Conservation (phyloP, 2,329 filamentous ascomycete genomes). For the Geosmithia flava region DNA sequence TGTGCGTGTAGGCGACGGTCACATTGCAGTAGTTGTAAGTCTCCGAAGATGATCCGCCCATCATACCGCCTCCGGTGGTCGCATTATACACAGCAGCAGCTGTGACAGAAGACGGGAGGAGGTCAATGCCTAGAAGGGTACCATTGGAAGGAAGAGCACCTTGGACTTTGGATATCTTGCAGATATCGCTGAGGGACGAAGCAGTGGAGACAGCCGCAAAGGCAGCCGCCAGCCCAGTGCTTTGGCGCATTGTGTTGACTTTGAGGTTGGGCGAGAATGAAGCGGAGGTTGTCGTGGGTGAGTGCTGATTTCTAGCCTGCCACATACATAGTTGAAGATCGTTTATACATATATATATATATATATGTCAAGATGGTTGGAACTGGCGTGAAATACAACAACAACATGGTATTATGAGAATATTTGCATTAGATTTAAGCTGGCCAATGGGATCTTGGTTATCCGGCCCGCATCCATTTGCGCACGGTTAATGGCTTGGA, state of each 20-base stretch:
- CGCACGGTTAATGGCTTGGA: too few species aligned
- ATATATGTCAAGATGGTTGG: too few species aligned
- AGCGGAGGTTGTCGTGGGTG: too few species aligned
- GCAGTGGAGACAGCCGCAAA: slow-evolving; percentile 5
- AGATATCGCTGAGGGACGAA: slow-evolving; percentile 9
- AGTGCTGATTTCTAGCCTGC: too few species aligned
- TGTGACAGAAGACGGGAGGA: slow-evolving; percentile 26
- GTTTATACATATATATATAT: too few species aligned
- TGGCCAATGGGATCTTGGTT: too few species aligned
- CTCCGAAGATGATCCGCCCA: slow-evolving; percentile 11
- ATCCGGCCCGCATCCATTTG: too few species aligned
- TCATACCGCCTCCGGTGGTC: slow-evolving; percentile 6
- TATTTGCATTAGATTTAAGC: too few species aligned
- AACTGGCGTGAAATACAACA: too few species aligned
- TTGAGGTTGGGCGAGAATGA: too few species aligned
- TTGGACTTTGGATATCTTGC: slow-evolving; percentile 8
- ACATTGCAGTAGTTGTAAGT: slow-evolving; percentile 18
- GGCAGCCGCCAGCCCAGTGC: background rate
- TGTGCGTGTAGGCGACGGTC: slow-evolving; percentile 20
- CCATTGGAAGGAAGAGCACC: slow-evolving; percentile 9
- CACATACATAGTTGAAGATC: too few species aligned
- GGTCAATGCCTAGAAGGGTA: slow-evolving; percentile 6
- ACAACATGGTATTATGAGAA: too few species aligned
- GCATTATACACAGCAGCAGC: slow-evolving; percentile 11
- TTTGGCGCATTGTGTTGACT: background rate